phyloP scores from a whole-genome alignment of 441 rosid species.

The Erodium moschatum region DNA sequence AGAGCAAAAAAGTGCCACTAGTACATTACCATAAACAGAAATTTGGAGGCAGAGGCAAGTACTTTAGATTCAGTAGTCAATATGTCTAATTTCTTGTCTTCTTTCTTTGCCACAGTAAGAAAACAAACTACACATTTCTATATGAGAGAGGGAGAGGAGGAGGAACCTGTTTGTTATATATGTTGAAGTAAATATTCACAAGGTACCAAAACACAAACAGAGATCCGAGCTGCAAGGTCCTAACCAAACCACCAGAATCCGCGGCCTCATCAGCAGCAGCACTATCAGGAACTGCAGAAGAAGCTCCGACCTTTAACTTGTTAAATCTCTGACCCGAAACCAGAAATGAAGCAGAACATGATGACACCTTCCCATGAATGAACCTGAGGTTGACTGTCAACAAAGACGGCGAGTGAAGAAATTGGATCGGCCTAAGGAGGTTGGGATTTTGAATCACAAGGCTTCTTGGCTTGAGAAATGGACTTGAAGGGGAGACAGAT shows the following conservation, averaged over 20 bases:
- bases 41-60: too few relatives aligned
- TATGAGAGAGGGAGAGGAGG: too few relatives aligned
- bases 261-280: not conserved
- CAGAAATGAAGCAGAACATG: slow-evolving; percentile 6
- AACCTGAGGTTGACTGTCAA: slow-evolving; percentile 10
- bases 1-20: too few relatives aligned
- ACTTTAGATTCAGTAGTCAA: too few relatives aligned
- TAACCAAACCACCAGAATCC: slow-evolving; percentile 20
- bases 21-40: too few relatives aligned
- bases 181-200: slow-evolving; percentile 58
- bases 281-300: slow-evolving; percentile 33
- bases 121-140: too few relatives aligned
- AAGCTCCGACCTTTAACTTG: slow-evolving; percentile 32
- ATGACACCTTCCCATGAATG: slow-evolving; percentile 10
- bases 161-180: slow-evolving; percentile 48
- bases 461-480: slow-evolving; percentile 25
- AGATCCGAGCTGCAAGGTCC: slow-evolving; percentile 34
- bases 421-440: slow-evolving; percentile 5
- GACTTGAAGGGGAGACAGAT: slow-evolving; percentile 29
- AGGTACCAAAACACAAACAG: slow-evolving; percentile 59
- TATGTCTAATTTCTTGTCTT: too few relatives aligned
- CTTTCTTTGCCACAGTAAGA: too few relatives aligned
- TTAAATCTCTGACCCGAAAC: slow-evolving; percentile 19
- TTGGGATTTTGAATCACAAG: slow-evolving; percentile 13
- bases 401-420: slow-evolving; percentile 8